These are phyloP conservation scores for Quercus dentata DNA, from an alignment of 306 rosid genomes.

Conservation along the genomic window DNA sequence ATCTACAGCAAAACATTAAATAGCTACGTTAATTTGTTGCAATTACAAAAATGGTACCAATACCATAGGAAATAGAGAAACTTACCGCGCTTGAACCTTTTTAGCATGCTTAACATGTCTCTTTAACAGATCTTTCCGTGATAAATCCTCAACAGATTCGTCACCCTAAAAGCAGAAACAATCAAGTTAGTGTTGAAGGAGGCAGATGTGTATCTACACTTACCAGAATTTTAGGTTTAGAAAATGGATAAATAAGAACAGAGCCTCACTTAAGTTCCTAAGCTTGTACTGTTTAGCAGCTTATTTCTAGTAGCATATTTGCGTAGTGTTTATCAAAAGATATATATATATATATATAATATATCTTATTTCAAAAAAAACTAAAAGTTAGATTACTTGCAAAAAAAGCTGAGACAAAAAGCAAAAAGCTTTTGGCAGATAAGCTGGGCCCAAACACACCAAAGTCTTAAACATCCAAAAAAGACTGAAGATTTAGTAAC, in stretches of 20 bases:
- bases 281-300: no score
- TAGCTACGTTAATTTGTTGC: background rate
- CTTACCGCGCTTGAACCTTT: slow-evolving; percentile 74
- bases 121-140: slow-evolving; percentile 57
- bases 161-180: slow-evolving; percentile 47
- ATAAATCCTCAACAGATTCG: slow-evolving; percentile 42
- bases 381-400: no score
- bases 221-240: background rate
- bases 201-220: background rate
- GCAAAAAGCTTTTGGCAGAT: no score
- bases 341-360: no score
- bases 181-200: slow-evolving; percentile 6
- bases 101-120: slow-evolving; percentile 79
- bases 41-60: background rate
- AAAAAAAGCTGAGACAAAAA: no score
- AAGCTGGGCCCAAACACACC: no score
- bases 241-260: slow-evolving; percentile 4
- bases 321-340: no score
- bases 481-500: background rate
- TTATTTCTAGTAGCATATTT: no score
- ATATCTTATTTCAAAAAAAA: no score
- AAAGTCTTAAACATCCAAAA: background rate
- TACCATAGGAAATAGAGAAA: background rate
- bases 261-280: background rate
- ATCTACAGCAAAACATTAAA: slow-evolving; percentile 36